These are phyloP conservation scores for Pilatotrama ljubarskyi DNA, from an alignment of 768 basidiomycete genomes.

Conservation along the genomic window DNA sequence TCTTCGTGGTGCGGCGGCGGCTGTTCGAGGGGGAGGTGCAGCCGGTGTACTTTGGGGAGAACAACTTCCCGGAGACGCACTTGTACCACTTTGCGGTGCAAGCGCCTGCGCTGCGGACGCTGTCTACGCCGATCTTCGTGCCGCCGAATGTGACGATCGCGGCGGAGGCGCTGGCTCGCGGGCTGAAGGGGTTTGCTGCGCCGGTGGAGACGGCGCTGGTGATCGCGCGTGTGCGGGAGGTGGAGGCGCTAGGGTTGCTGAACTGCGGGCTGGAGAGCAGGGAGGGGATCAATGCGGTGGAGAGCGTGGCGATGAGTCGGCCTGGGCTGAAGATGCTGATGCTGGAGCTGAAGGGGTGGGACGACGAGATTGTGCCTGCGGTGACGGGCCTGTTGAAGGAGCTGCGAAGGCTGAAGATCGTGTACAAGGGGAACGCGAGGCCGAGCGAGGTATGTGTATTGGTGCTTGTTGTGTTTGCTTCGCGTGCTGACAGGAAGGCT, in stretches of 20 bases:
- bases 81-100: constrained; percentile 21
- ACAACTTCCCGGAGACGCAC: constrained; percentile 25
- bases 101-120: constrained; percentile 14
- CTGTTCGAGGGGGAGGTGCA: constrained; percentile 1
- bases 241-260: constrained; percentile 25
- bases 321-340: constrained; percentile 37
- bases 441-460: constrained; percentile 42
- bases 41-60: constrained; percentile 16
- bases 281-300: constrained; percentile 24
- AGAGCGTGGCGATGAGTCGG: constrained; percentile 24
- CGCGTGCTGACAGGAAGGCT: not conserved
- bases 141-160: constrained; percentile 7
- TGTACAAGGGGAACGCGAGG: constrained; percentile 35
- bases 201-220: constrained; percentile 20
- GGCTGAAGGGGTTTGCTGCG: constrained; percentile 7
- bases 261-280: constrained; percentile 19
- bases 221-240: constrained; percentile 19
- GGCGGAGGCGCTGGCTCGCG: constrained; percentile 12
- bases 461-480: not conserved
- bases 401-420: constrained; percentile 41
- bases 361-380: constrained; percentile 47
- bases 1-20: constrained; percentile 27
- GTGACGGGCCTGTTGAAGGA: constrained; percentile 38
- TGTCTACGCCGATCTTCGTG: constrained; percentile 17
- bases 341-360: constrained; percentile 41